Base-by-base conservation (phyloP, 1,284 basidiomycete species). In the Xanthoconium separans region DNA sequence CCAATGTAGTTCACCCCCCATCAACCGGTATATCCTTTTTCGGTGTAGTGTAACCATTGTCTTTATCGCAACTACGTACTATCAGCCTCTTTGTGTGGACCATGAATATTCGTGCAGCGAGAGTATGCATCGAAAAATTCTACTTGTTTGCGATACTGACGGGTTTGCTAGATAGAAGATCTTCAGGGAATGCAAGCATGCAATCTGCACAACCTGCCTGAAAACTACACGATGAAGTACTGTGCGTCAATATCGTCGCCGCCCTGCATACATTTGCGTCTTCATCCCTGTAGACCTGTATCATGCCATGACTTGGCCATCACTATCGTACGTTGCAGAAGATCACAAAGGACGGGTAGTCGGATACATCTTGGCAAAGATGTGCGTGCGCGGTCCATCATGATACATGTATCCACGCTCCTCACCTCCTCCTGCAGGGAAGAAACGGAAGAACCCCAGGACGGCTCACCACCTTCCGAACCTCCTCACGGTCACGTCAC, bases 291-390 rank as follows among this genome's bases (percentile, higher is more conserved):
- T 58, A 98, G 95, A 98, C 72, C 78, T 98, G 53, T 98, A 98
- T 72, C 97, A 99, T 71, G 85, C 88, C 5, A 78, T 98, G 72
- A 95, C 95, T 29, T 99, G 97, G 97, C 96, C 96, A 1, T 87
- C 93, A 54, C 80, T 99, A 33, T 97, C 95, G 2, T 98, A 93
- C 65, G 96, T 99, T 13, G 96, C 96, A 5, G 94, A 97, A 72
- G 95, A 98, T 68, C 85, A 89, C 61, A 88, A 93, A 65, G 94
- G 95, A 5, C 84, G 93, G 53, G 89, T 98, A 57, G 95, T 98
- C 6, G 96, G 96, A 39, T 98, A 99, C 72, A 98, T 98, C 57
- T 78, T 98, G 29, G 96, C 93, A 18, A 98, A 98, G 76, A 98
- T 99, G 96, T 94, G 73, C 63, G 71, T 67, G 18, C 20, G 27